Evolutionary conservation across 345 rosid genomes (phyloP).

Genomic region (Nasturtium officinale): DNA sequence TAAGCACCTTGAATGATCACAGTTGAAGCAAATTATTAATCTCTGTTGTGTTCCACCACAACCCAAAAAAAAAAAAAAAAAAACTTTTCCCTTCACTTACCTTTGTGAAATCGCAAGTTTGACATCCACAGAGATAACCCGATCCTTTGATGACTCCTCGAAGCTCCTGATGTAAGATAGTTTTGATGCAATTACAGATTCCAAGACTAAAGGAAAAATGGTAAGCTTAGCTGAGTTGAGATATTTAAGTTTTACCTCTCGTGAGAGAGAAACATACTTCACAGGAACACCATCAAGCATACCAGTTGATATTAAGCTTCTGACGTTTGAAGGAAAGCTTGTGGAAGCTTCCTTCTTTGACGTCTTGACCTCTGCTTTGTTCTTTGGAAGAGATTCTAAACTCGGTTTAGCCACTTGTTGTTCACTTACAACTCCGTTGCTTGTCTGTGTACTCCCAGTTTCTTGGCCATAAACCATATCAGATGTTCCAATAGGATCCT

Average conservation of each 20-base stretch:
- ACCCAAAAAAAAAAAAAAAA: not conserved
- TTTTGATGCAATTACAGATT: not conserved
- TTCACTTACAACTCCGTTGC: slow-evolving; percentile 39
- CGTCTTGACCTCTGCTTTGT: slow-evolving; percentile 58
- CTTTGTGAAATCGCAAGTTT: slow-evolving; percentile 72
- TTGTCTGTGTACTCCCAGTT: slow-evolving; percentile 42
- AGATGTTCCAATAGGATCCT: slow-evolving; percentile 48
- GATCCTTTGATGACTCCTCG: slow-evolving; percentile 82
- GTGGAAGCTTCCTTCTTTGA: slow-evolving; percentile 78
- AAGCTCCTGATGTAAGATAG: slow-evolving; percentile 60
- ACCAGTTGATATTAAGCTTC: slow-evolving; percentile 90
- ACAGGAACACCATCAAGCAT: slow-evolving; percentile 93
- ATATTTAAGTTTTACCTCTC: slow-evolving; percentile 62
- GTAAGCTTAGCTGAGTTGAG: slow-evolving; percentile 1
- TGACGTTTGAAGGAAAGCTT: slow-evolving; percentile 91
- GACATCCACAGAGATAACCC: slow-evolving; percentile 93
- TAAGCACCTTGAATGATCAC: slow-evolving; percentile 58
- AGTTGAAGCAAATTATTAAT: slow-evolving; percentile 12
- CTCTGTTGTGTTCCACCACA: not conserved
- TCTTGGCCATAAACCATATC: slow-evolving; percentile 51
- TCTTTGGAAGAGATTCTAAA: slow-evolving; percentile 55
- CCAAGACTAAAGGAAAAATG: not conserved
- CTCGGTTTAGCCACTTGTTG: slow-evolving; percentile 49
- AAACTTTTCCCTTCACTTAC: slow-evolving; percentile 34
- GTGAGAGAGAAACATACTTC: slow-evolving; percentile 73